Conservation (phyloP, 257 asterid genomes). For the Primulina tabacum region DNA sequence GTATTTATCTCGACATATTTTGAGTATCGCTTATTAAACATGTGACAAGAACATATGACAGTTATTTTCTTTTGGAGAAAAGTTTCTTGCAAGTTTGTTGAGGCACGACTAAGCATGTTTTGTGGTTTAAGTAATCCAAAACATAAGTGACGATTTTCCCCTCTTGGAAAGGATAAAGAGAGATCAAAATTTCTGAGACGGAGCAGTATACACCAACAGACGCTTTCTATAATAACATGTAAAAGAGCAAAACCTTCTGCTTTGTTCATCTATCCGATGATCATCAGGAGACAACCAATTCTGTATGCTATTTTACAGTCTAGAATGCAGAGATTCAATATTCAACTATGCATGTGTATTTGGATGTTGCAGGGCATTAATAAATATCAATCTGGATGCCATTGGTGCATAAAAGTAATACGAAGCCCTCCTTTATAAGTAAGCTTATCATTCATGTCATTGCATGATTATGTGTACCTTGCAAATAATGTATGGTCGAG, state of each 20-base stretch:
- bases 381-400: conserved; percentile 53
- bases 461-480: conserved; percentile 40
- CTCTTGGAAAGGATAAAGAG: not conserved
- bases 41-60: not conserved
- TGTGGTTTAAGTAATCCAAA: not conserved
- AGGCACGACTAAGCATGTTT: not conserved
- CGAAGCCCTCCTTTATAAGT: conserved; percentile 67
- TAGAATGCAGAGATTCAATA: conserved; percentile 30
- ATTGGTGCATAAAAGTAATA: conserved; percentile 58
- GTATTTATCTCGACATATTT: not conserved
- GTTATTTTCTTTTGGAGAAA: not conserved
- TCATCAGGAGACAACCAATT: conserved; percentile 8
- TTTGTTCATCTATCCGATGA: conserved; percentile 15
- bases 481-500: conserved; percentile 26
- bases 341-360: conserved; percentile 69
- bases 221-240: not conserved
- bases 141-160: not conserved
- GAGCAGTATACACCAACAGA: not conserved
- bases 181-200: not conserved
- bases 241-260: not conserved
- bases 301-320: conserved; percentile 29
- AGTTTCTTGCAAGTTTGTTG: not conserved
- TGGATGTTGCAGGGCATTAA: conserved; percentile 79
- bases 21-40: not conserved
- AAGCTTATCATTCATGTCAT: conserved; percentile 67